phyloP scores from a whole-genome alignment of 1,284 basidiomycete species.

The Singerocomus rubriflavus region DNA sequence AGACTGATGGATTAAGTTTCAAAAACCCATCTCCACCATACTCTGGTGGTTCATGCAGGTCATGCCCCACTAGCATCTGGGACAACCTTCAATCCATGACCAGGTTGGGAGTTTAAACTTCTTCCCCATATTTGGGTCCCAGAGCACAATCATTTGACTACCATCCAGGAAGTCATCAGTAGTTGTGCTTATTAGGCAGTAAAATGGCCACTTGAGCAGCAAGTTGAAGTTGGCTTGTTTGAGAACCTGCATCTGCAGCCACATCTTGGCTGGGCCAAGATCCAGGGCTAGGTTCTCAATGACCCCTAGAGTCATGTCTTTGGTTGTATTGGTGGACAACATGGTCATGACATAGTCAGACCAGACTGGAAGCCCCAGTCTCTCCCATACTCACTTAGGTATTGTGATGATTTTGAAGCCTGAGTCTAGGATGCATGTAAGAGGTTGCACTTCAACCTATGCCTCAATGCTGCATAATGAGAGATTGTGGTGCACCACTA shows the following conservation, averaged over 20 bases:
- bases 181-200: not conserved
- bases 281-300: not conserved
- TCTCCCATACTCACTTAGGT: not conserved
- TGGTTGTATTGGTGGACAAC: not conserved
- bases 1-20: not conserved
- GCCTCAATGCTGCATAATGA: not conserved
- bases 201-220: not conserved
- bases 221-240: not conserved
- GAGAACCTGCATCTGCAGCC: not conserved
- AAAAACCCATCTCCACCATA: not conserved
- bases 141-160: not conserved
- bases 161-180: not conserved
- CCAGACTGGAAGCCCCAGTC: not conserved
- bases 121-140: not conserved
- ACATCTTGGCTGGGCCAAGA: not conserved
- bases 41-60: too few species aligned
- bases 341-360: not conserved
- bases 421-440: not conserved
- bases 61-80: not conserved
- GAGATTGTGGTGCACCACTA: not conserved
- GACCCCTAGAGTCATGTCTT: too few species aligned
- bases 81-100: not conserved
- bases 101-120: not conserved
- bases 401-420: not conserved
- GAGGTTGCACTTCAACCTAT: not conserved